Base-by-base conservation (phyloP, 345 rosid species). In the Draba incana region DNA sequence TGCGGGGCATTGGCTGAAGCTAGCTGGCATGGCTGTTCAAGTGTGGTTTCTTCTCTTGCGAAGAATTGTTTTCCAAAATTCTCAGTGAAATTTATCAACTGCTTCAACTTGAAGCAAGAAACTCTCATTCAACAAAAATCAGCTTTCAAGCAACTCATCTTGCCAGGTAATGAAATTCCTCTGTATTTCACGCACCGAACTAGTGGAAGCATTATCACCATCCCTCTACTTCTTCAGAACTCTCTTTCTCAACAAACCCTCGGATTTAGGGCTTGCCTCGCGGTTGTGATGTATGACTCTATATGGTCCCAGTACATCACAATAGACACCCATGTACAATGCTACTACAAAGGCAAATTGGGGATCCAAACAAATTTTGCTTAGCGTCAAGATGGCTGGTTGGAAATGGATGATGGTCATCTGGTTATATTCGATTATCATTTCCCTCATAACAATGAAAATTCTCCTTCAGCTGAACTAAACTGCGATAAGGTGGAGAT, bases 71-170 rank as follows among this genome's bases (percentile, higher is more conserved):
- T 8, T 35, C 39, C 39, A 35, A 35, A 35, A 35, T 35, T 35
- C 39, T 1, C 2, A 8, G 10, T 8, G 39, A 35, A 35, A 1
- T 55, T 33, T 8, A 55, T 35, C 43, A 55, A 55, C n/a, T 55
- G 60, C n/a, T 55, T 33, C 44, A 35, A 35, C 7, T 35, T 55
- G 20, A 8, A 55, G 15, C 60, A 55, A 16, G 44, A 33, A 55
- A 12, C 27, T 15, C 42, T 55, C 4, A 8, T 35, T 5, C 60
- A 55, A 10, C 43, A 15, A 35, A 35, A 35, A 15, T 4, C 8
- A 35, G 43, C 35, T 15, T 55, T 35, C 60, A 16, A 43, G 46
- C 15, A 0, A 13, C 15, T 43, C 2, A 43, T 43, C 46, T 43
- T 43, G 46, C 15, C 46, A 43, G 46, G 46, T 13, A 15, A 43